Conservation (phyloP, 2,329 filamentous ascomycete genomes). For the Diaporthe humulicola region DNA sequence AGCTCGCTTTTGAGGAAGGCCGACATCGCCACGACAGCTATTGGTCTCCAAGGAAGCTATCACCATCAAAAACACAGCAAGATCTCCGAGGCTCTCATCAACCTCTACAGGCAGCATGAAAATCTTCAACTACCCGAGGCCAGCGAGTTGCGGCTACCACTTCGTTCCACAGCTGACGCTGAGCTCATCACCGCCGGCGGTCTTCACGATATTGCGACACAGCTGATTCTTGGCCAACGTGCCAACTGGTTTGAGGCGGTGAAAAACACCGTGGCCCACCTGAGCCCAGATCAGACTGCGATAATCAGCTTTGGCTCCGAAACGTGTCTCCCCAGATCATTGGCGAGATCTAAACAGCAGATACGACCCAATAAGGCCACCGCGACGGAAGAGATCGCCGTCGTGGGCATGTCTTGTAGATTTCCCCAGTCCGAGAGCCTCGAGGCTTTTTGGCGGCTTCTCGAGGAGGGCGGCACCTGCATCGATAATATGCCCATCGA, state of each 20-base stretch:
- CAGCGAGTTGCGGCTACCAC: slow-evolving; percentile 23
- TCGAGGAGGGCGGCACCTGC: slow-evolving; percentile 42
- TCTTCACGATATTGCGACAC: slow-evolving; percentile 35
- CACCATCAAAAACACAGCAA: slow-evolving; percentile 28
- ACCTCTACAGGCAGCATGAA: not conserved
- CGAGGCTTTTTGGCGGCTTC: slow-evolving; percentile 50
- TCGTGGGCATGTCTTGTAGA: slow-evolving; percentile 54
- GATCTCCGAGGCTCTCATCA: not conserved
- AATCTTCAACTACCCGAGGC: slow-evolving; percentile 32
- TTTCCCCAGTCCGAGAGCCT: slow-evolving; percentile 51
- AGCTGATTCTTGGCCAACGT: slow-evolving; percentile 29
- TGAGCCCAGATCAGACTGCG: not conserved
- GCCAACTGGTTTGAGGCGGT: slow-evolving; percentile 37
- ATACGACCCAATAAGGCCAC: not conserved
- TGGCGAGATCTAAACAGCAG: not conserved
- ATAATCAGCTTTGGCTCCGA: slow-evolving; percentile 25
- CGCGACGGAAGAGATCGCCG: slow-evolving; percentile 45
- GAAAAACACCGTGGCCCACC: not conserved
- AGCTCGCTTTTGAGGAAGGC: slow-evolving; percentile 8
- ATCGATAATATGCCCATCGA: not conserved
- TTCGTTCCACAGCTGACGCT: slow-evolving; percentile 37
- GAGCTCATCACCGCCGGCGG: slow-evolving; percentile 9
- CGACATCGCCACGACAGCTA: slow-evolving; percentile 23
- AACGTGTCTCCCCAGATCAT: slow-evolving; percentile 9
- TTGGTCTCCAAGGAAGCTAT: slow-evolving; percentile 33